Conservation (phyloP, 345 rosid genomes). For the Camelina hispida region DNA sequence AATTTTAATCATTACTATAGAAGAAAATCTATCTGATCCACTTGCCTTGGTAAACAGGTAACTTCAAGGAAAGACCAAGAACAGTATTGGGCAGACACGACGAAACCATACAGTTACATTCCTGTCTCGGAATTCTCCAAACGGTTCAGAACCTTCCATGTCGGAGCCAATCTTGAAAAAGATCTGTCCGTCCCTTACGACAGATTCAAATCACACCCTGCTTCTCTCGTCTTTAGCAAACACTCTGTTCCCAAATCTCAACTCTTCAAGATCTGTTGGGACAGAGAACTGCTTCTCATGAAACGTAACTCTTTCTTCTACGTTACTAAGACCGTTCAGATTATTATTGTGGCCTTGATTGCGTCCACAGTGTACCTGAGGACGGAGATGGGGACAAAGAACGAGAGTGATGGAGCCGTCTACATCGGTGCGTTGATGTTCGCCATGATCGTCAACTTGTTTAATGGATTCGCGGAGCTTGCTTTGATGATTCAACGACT, state of each 20-base stretch:
- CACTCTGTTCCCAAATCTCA: slow-evolving; percentile 64
- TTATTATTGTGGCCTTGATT: slow-evolving; percentile 61
- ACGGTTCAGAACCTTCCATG: slow-evolving; percentile 69
- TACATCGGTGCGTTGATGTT: slow-evolving; percentile 60
- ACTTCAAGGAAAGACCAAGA: slow-evolving; percentile 90
- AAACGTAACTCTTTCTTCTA: slow-evolving; percentile 72
- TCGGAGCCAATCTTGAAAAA: slow-evolving; percentile 59
- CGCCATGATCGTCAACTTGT: slow-evolving; percentile 71
- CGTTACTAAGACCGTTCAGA: slow-evolving; percentile 72
- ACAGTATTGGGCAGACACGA: slow-evolving; percentile 78
- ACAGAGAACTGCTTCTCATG: slow-evolving; percentile 77
- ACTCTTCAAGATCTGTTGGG: slow-evolving; percentile 74
- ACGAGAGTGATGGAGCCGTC: slow-evolving; percentile 55
- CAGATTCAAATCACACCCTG: slow-evolving; percentile 62
- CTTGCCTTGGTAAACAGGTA: slow-evolving; percentile 57
- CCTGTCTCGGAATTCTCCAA: slow-evolving; percentile 64
- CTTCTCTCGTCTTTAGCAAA: slow-evolving; percentile 67
- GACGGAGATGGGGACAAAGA: slow-evolving; percentile 59
- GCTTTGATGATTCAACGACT: slow-evolving; percentile 70
- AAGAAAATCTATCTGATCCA: background rate
- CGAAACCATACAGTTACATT: slow-evolving; percentile 65
- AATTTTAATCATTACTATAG: background rate
- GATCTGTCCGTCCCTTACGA: slow-evolving; percentile 68
- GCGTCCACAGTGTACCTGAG: slow-evolving; percentile 67
- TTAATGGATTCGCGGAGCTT: slow-evolving; percentile 89